Base-by-base conservation (phyloP, 2,329 filamentous ascomycete species). In the Thermoascus crustaceus region DNA sequence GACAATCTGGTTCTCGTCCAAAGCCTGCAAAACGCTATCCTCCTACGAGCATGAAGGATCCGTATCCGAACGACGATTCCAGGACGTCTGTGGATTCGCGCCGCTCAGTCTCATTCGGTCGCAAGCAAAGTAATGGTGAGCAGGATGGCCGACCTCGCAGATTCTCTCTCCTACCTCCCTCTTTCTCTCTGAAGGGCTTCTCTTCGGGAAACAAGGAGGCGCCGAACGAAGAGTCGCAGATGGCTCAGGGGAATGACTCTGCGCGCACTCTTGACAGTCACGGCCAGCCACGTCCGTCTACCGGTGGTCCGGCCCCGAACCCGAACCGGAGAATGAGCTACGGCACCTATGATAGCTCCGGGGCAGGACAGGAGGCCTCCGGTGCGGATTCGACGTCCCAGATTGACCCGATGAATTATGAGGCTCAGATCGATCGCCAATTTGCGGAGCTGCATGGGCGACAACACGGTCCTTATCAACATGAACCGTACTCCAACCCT, bases 11-110 rank as follows among this genome's bases (percentile, higher is more conserved):
- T 25, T 40, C 62, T 44, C 60, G 71, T 40, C 52, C 65, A 6
- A 73, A 71, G 38, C 52, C 60, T 38, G 64, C 70, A 44, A 78
- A 85, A 56, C 79, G 80, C 43, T 93, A 95, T 53, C 89, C 89
- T 37, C 89, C 89, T 3, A 83, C 89, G 31, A 94, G 87, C 66
- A 93, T 95, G 86, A 76, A 82, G 42, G 81, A 82, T 43, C 69
- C 77, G 2, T 76, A 82, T 59, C 67, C 76, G 4, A 72, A 72
- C 31, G 70, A 69, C 21, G 75, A 78, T 24, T 61, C 70, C 8
- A 70, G 82, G 31, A 68, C 70, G 25, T 88, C 83, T 1, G 76
- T 84, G 52, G 84, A 88, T 46, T 87, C 81, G 11, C 75, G 82
- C 16, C 76, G 80, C 30, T 86, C 82, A 0, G 81, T 84, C 53